Base-by-base conservation (phyloP, 75 land plant species). In the Ceratopteris richardii region DNA sequence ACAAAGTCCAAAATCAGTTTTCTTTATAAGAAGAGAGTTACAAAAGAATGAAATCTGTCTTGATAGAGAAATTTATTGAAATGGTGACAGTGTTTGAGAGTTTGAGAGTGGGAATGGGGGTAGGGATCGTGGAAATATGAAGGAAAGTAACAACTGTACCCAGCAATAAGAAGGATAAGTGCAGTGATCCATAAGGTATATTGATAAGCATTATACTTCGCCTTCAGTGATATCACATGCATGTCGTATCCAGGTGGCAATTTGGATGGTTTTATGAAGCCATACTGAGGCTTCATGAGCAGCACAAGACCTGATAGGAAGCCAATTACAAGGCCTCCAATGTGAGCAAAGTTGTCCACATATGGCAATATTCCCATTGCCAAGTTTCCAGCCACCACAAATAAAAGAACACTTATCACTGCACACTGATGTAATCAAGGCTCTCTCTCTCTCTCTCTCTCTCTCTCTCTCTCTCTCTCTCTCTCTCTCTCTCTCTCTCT, bases 291-390 rank as follows among this genome's bases (percentile, higher is more conserved):
- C 25, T 73, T 79, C 21, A 81, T 25, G 14, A 87, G 57, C 54
- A 90, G 50, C 61, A 84, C 51, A 58, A 81, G 80, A 12, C 96
- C 93, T 1, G 88, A 78, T 27, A 90, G 68, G 42, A 84, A 79
- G 7, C 96, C 96, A 7, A 76, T 30, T 24, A 84, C 31, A 54
- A 81, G 81, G 37, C 94, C 96, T 60, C 96, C 96, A 50, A 90
- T 71, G 55, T 90, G 92, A 10, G 92, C 90, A 60, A 82, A 85
- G 46, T 88, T 85, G 70, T 88, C 90, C 43, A 88, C 90, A 44
- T 67, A 80, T 3, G 96, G 96, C 27, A 90, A 47, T 10, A 75
- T 68, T 36, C 96, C 96, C 36, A 79, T 65, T 24, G 73, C 89
- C 51, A 88, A 72, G 73, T 79, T 88, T 29, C 80, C 50, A 46